These are phyloP conservation scores for Barnettozyma salicaria DNA, from an alignment of 805 yeast species.

Conservation along the genomic window DNA sequence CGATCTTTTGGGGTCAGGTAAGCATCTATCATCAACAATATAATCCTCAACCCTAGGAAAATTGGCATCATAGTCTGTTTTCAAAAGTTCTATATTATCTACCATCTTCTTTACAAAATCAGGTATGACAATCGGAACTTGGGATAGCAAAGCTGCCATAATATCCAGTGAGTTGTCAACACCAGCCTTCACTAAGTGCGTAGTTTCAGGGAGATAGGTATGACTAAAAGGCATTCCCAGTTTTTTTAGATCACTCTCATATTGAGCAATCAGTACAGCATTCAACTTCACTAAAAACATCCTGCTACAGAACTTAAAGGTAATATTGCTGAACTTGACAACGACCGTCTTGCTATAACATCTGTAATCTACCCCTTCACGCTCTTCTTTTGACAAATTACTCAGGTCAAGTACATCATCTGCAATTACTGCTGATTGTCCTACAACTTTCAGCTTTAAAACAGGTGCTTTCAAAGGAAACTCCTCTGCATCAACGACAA, in stretches of 20 bases:
- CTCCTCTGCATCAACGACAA: slow-evolving; percentile 10
- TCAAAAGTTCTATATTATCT: slow-evolving; percentile 10
- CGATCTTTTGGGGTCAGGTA: slow-evolving; percentile 21
- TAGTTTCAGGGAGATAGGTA: slow-evolving; percentile 19
- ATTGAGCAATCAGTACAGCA: slow-evolving; percentile 11
- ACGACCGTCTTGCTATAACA: slow-evolving; percentile 6
- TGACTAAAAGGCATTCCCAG: slow-evolving; percentile 27
- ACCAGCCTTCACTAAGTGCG: slow-evolving; percentile 22
- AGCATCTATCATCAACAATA: slow-evolving; percentile 22
- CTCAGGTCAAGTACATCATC: slow-evolving; percentile 5
- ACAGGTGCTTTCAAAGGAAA: slow-evolving; percentile 10
- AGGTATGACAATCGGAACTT: slow-evolving; percentile 27
- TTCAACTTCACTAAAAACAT: slow-evolving; percentile 11
- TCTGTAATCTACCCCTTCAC: slow-evolving; percentile 1
- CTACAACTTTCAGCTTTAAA: slow-evolving; percentile 9
- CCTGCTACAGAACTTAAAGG: slow-evolving; percentile 15
- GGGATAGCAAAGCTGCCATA: slow-evolving; percentile 28
- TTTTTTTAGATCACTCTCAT: slow-evolving; percentile 14
- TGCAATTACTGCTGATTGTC: slow-evolving; percentile 8
- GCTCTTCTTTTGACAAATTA: slow-evolving; percentile 3
- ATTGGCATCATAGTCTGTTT: slow-evolving; percentile 17
- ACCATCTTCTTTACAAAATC: slow-evolving; percentile 21
- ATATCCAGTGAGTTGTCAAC: slow-evolving; percentile 24
- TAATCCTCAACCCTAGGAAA: slow-evolving; percentile 25
- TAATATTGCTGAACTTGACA: slow-evolving; percentile 17